Conservation (phyloP, 164 flowering plant genomes). For the Chloranthus sessilifolius region DNA sequence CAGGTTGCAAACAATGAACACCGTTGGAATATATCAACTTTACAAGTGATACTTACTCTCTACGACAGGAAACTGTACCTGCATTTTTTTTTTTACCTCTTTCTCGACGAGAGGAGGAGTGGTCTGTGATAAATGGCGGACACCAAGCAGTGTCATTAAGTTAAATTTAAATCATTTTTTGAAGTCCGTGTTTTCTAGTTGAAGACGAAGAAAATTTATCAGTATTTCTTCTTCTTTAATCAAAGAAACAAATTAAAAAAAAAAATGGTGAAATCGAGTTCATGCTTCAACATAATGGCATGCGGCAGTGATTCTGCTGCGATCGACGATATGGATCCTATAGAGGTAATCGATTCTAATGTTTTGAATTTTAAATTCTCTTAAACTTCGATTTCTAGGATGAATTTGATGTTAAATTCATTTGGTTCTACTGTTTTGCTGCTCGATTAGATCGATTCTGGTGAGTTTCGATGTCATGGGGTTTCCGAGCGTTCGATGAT, state of each 20-base stretch:
- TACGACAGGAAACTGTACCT: too few relatives aligned
- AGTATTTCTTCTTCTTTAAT: neutral
- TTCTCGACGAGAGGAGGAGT: too few relatives aligned
- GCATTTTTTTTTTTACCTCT: too few relatives aligned
- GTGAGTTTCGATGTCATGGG: too few relatives aligned
- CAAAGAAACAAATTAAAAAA: conserved; percentile 2
- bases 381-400: too few relatives aligned
- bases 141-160: conserved; percentile 19
- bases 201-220: neutral
- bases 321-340: conserved; percentile 33
- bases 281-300: conserved; percentile 64
- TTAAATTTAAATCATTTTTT: conserved; percentile 30
- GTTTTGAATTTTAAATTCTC: neutral
- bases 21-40: too few relatives aligned
- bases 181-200: conserved; percentile 25
- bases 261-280: conserved; percentile 52
- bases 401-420: too few relatives aligned
- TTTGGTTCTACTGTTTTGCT: too few relatives aligned
- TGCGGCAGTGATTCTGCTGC: conserved; percentile 58
- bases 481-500: too few relatives aligned
- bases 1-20: too few relatives aligned
- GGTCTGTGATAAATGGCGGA: conserved; percentile 37
- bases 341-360: conserved; percentile 29
- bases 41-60: too few relatives aligned
- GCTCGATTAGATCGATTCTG: too few relatives aligned